These are phyloP conservation scores for Sordaria brevicollis DNA, from an alignment of 495 filamentous ascomycete genomes.

Conservation along the genomic window DNA sequence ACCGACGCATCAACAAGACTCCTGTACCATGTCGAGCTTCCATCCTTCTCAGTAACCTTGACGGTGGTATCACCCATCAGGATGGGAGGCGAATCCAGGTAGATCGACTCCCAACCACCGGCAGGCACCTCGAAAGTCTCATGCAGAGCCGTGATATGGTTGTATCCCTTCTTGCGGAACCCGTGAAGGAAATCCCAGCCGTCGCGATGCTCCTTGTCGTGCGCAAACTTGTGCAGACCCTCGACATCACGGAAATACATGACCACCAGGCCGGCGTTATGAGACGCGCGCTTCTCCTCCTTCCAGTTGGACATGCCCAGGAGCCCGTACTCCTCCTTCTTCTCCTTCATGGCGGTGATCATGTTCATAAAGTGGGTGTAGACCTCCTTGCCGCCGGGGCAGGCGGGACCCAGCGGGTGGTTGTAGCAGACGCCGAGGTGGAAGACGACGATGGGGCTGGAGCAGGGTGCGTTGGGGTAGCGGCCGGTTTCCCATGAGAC, in stretches of 20 bases:
- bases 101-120: conserved; percentile 10
- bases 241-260: conserved; percentile 40
- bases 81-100: conserved; percentile 12
- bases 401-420: conserved; percentile 24
- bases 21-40: background rate
- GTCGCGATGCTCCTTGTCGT: conserved; percentile 31
- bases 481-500: background rate
- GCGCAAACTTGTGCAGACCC: conserved; percentile 40
- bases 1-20: background rate
- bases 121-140: conserved; percentile 7
- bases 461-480: background rate
- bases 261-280: conserved; percentile 26
- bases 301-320: conserved; percentile 14
- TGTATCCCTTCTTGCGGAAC: background rate
- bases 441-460: conserved; percentile 11
- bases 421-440: conserved; percentile 18
- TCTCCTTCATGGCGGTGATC: background rate
- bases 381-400: conserved; percentile 19
- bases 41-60: background rate
- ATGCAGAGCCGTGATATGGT: conserved; percentile 3
- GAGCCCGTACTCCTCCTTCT: conserved; percentile 25
- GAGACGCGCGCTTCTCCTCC: conserved; percentile 12
- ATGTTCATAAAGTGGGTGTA: conserved; percentile 14
- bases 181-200: conserved; percentile 29
- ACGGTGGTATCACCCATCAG: conserved; percentile 2